Evolutionary conservation across 2,329 filamentous ascomycete genomes (phyloP).

Genomic region (Alternaria gaisen): DNA sequence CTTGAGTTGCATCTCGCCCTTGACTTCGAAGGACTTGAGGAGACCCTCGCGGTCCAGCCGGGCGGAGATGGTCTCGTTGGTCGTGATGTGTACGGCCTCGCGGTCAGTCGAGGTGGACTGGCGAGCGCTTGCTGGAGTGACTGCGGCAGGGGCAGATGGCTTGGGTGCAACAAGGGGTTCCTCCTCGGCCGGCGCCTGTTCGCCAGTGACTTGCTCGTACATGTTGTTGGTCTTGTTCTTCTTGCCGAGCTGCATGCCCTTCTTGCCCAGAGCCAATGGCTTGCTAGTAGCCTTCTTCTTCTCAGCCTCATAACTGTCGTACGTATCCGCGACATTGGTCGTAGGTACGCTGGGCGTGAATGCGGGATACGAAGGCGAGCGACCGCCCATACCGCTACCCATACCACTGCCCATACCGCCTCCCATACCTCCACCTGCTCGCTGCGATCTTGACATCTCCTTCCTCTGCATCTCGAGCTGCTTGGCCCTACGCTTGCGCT

Average conservation of each 20-base stretch:
- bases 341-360: constrained; percentile 84
- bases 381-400: constrained; percentile 63
- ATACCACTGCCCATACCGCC: constrained; percentile 41
- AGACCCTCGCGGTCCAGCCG: constrained; percentile 88
- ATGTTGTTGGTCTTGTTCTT: constrained; percentile 98
- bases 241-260: constrained; percentile 99
- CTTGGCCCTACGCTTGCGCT: constrained; percentile 98
- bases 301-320: constrained; percentile 94
- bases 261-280: constrained; percentile 84
- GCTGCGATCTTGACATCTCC: constrained; percentile 82
- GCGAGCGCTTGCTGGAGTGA: constrained; percentile 64
- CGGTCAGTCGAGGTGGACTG: constrained; percentile 75
- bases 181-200: constrained; percentile 80
- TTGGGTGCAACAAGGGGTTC: constrained; percentile 77
- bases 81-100: constrained; percentile 85
- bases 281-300: constrained; percentile 89
- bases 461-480: constrained; percentile 99
- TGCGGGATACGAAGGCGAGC: constrained; percentile 84
- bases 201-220: constrained; percentile 92
- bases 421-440: constrained; percentile 51
- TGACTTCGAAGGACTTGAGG: constrained; percentile 85
- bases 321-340: constrained; percentile 75
- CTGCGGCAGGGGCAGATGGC: constrained; percentile 59
- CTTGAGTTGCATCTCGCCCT: constrained; percentile 88
- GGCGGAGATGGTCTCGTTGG: constrained; percentile 90